phyloP scores from a whole-genome alignment of 2,329 filamentous ascomycete species.

The Ceratocystis huliohia region DNA sequence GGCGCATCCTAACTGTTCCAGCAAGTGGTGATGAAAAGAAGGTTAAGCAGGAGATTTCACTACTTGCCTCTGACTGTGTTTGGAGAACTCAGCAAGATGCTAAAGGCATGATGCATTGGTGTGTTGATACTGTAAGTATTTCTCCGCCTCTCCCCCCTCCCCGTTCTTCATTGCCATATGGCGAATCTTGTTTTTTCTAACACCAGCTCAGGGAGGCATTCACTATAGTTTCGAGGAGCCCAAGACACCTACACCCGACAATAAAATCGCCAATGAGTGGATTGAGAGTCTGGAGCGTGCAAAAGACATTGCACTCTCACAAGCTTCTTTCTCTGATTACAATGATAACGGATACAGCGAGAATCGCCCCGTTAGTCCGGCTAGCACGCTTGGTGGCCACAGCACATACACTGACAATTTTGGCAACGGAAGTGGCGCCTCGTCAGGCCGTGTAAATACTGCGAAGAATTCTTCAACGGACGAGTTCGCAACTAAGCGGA shows the following conservation, averaged over 20 bases:
- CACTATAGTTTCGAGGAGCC: slow-evolving; percentile 89
- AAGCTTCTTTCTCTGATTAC: slow-evolving; percentile 47
- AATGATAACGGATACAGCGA: slow-evolving; percentile 60
- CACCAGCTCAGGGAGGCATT: slow-evolving; percentile 56
- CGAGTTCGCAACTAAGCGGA: slow-evolving; percentile 41
- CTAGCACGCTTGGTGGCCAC: slow-evolving; percentile 55
- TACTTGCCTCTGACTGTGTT: slow-evolving; percentile 59
- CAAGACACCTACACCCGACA: slow-evolving; percentile 53
- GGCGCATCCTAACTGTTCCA: slow-evolving; percentile 76
- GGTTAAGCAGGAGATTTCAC: slow-evolving; percentile 80
- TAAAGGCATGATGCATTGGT: slow-evolving; percentile 82
- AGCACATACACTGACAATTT: slow-evolving; percentile 42
- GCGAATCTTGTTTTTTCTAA: slow-evolving; percentile 7
- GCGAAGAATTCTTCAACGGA: slow-evolving; percentile 49
- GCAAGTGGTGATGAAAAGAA: slow-evolving; percentile 93
- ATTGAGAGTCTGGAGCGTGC: slow-evolving; percentile 77
- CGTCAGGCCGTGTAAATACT: slow-evolving; percentile 39
- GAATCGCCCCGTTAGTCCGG: slow-evolving; percentile 59
- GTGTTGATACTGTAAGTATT: slow-evolving; percentile 75
- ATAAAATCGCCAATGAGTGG: slow-evolving; percentile 66
- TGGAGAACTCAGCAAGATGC: slow-evolving; percentile 72
- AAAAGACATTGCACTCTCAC: slow-evolving; percentile 67
- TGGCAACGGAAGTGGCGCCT: slow-evolving; percentile 24
- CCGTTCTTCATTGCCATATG: background rate
- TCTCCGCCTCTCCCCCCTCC: background rate